Percentiles rank a stretch among this genome's conserved stretches.
These are phyloP conservation scores for Diddensiella caesifluorescens DNA, from an alignment of 805 yeast genomes.

Conservation along the genomic window DNA sequence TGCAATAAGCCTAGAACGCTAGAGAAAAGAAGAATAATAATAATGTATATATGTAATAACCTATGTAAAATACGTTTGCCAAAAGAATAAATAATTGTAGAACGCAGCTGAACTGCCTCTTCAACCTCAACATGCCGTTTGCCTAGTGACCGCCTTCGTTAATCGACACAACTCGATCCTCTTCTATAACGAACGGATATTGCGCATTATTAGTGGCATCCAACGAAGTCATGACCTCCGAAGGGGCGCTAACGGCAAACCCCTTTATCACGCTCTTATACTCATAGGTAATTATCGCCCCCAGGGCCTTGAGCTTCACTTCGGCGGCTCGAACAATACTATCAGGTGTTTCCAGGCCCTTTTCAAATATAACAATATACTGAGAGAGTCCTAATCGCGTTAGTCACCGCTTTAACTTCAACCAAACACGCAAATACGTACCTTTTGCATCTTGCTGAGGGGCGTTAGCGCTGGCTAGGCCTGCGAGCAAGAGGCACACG, in stretches of 20 bases:
- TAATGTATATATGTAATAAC: slow-evolving; percentile 1
- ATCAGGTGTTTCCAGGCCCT: slow-evolving; percentile 31
- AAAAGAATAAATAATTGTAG: too few species aligned
- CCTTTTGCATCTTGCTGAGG: too few species aligned
- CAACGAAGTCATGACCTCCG: slow-evolving; percentile 24
- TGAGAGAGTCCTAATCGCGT: slow-evolving; percentile 12
- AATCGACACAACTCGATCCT: slow-evolving; percentile 31
- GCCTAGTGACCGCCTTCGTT: not conserved
- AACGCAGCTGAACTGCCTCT: too few species aligned
- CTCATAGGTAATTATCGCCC: slow-evolving; percentile 45
- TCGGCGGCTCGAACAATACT: slow-evolving; percentile 33
- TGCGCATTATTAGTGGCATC: slow-evolving; percentile 22
- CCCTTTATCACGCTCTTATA: slow-evolving; percentile 45
- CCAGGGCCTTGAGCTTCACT: slow-evolving; percentile 34
- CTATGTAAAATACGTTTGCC: too few species aligned
- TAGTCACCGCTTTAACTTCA: too few species aligned
- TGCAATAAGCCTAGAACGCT: slow-evolving; percentile 77
- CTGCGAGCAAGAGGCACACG: too few species aligned
- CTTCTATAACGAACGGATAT: slow-evolving; percentile 43
- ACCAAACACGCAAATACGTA: too few species aligned
- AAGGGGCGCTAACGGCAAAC: slow-evolving; percentile 40
- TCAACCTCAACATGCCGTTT: too few species aligned
- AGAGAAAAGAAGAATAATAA: slow-evolving; percentile 13
- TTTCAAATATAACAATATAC: slow-evolving; percentile 30
- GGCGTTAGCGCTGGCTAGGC: too few species aligned